A percentile compares a stretch with the other conserved stretches of the same genome.
Conservation (phyloP, 1,284 basidiomycete species). For the Marasmius tenuissimus region DNA sequence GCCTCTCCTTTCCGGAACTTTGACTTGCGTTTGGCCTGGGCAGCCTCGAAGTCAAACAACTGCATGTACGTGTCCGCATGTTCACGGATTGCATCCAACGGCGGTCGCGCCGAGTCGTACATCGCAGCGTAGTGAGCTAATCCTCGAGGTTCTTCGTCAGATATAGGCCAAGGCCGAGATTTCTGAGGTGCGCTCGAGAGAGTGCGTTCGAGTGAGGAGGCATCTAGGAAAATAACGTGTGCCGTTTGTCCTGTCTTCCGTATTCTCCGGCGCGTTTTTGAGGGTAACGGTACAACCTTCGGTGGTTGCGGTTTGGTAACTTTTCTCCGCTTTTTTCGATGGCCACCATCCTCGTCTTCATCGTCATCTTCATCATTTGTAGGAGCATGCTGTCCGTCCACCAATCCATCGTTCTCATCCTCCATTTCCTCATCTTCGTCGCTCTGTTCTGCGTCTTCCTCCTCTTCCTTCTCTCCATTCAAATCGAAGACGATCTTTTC, state of each 20-base stretch:
- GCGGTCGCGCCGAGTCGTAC: conserved; percentile 68
- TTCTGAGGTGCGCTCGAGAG: conserved; percentile 46
- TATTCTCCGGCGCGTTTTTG: conserved; percentile 52
- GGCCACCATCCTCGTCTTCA: conserved; percentile 27
- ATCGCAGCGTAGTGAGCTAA: conserved; percentile 67
- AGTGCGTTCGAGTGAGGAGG: conserved; percentile 66
- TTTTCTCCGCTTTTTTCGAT: conserved; percentile 50
- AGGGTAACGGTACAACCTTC: conserved; percentile 56
- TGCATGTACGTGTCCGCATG: conserved; percentile 80
- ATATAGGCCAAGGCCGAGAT: conserved; percentile 59
- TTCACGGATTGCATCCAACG: conserved; percentile 65
- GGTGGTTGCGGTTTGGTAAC: conserved; percentile 40
- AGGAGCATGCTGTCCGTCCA: background rate
- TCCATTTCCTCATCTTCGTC: conserved; percentile 37
- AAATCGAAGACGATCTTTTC: conserved; percentile 71
- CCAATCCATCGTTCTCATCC: conserved; percentile 24
- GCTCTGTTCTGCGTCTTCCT: conserved; percentile 36
- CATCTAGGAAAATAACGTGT: conserved; percentile 79
- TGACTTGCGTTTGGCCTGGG: conserved; percentile 62
- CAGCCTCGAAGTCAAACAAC: conserved; percentile 71
- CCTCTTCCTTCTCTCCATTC: conserved; percentile 37
- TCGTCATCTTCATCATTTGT: conserved; percentile 25
- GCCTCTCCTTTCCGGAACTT: conserved; percentile 78
- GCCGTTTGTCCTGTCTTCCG: conserved; percentile 65
- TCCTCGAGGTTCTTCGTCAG: conserved; percentile 58